A percentile compares a stretch with the other conserved stretches of the same genome.
Evolutionary conservation across 768 basidiomycete genomes (phyloP).

Genomic region (Multifurca ochricompacta): DNA sequence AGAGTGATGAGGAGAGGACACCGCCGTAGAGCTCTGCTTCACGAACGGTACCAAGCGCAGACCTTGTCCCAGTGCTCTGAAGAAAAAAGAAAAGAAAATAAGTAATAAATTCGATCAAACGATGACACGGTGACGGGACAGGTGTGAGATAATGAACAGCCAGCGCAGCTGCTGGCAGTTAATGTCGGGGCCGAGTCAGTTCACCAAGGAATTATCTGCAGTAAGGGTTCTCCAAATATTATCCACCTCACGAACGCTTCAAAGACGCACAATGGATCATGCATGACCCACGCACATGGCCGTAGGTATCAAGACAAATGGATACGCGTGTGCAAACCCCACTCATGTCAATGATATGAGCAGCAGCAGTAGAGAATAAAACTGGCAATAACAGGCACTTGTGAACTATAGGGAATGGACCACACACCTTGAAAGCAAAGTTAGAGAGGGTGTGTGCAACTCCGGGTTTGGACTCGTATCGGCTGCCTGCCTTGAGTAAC

Average conservation of each 20-base stretch:
- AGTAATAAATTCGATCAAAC: background rate
- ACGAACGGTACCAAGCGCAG: slow-evolving; percentile 82
- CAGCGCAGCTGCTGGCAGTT: background rate
- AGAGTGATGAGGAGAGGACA: slow-evolving; percentile 74
- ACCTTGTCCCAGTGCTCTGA: slow-evolving; percentile 83
- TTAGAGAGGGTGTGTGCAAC: slow-evolving; percentile 93
- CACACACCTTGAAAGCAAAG: slow-evolving; percentile 94
- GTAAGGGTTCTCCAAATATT: too few relatives aligned
- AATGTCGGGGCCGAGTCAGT: too few relatives aligned
- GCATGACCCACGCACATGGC: too few relatives aligned
- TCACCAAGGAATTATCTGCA: too few relatives aligned
- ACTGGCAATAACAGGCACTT: background rate
- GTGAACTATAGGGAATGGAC: background rate
- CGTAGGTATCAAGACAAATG: too few relatives aligned
- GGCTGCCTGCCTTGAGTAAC: slow-evolving; percentile 85
- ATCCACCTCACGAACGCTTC: too few relatives aligned
- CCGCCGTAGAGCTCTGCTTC: slow-evolving; percentile 94
- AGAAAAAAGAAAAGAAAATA: background rate
- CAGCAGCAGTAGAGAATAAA: background rate
- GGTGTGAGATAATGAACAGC: background rate
- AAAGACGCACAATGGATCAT: too few relatives aligned
- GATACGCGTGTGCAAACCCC: background rate
- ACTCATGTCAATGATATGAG: background rate
- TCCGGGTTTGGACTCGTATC: slow-evolving; percentile 84
- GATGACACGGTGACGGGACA: background rate